Conservation (phyloP, 2,329 filamentous ascomycete genomes). For the Thelonectria rubi region DNA sequence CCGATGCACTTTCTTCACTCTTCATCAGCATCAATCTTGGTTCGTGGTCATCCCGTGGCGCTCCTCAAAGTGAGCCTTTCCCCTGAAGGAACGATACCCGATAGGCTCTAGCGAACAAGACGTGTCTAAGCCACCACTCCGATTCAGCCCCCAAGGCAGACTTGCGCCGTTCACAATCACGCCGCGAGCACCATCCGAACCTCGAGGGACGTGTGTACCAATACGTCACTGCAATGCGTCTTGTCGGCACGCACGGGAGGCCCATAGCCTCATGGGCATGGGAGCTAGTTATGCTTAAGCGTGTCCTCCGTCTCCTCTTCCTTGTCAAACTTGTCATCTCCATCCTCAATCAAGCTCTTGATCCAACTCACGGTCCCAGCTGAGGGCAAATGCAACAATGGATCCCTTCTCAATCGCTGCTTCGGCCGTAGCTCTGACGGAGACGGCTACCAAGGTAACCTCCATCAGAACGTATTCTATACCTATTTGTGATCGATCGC, state of each 20-base stretch:
- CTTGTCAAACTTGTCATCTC: neutral
- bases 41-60: no score
- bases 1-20: no score
- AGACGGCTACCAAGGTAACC: constrained; percentile 6
- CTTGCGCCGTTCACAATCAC: neutral
- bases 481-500: no score
- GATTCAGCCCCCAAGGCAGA: neutral
- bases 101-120: no score
- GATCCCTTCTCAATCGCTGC: constrained; percentile 11
- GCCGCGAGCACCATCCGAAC: neutral
- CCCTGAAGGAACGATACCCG: no score
- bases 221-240: neutral
- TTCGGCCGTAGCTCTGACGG: constrained; percentile 7
- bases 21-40: no score
- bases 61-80: no score
- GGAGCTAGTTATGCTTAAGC: neutral
- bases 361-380: neutral
- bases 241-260: neutral
- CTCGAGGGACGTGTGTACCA: neutral
- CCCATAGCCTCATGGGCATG: neutral
- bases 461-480: neutral
- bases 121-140: neutral
- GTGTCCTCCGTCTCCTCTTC: neutral
- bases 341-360: neutral
- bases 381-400: neutral